Conservation (phyloP, 106 monocot genomes). For the Triglochin maritima region DNA sequence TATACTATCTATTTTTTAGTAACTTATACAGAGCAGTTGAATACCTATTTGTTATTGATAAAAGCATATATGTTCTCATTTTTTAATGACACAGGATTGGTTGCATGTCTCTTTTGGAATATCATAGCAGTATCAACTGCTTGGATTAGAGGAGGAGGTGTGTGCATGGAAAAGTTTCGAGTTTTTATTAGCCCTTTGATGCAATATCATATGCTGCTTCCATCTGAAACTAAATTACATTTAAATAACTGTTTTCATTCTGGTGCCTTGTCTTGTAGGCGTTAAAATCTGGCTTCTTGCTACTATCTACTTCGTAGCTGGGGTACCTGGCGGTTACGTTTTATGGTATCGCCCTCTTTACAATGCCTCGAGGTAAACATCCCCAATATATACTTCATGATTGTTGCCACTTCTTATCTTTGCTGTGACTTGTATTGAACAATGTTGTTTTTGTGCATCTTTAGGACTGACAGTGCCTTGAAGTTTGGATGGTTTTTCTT, state of each 20-base stretch:
- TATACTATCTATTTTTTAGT: no score
- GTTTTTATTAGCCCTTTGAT: background rate
- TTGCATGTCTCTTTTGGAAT: conserved; percentile 73
- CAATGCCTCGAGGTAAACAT: conserved; percentile 66
- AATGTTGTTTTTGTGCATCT: background rate
- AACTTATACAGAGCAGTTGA: no score
- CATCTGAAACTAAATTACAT: background rate
- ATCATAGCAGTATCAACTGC: conserved; percentile 58
- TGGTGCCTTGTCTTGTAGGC: conserved; percentile 22
- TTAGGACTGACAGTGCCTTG: conserved; percentile 90
- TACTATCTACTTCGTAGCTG: conserved; percentile 78
- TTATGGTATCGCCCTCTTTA: conserved; percentile 97
- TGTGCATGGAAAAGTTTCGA: background rate
- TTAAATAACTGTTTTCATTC: background rate
- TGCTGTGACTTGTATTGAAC: background rate
- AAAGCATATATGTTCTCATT: background rate
- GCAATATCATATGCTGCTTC: background rate
- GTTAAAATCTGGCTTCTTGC: conserved; percentile 91
- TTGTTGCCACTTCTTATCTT: background rate
- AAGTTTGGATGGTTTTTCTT: conserved; percentile 97
- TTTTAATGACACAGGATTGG: conserved; percentile 36
- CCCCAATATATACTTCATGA: background rate
- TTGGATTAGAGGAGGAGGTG: conserved; percentile 83
- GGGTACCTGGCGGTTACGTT: conserved; percentile 78
- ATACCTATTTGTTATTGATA: no score